Evolutionary conservation across 176 grass and related monocot species (phyloP).

Genomic region (Bothriochloa decipiens): DNA sequence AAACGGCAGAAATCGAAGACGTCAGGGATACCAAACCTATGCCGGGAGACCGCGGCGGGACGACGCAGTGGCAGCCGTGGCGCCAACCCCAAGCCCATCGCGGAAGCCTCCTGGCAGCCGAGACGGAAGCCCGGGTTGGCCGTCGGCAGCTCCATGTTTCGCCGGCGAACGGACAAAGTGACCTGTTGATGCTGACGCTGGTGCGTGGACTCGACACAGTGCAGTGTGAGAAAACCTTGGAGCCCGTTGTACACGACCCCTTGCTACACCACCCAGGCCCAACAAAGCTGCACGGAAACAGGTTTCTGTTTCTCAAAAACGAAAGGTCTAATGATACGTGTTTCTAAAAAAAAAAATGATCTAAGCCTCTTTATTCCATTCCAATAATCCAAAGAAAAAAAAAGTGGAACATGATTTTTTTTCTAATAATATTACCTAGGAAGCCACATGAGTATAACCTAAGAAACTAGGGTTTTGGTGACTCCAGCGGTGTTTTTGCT

Average conservation of each 20-base stretch:
- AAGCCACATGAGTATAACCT: no score
- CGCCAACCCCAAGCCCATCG: background rate
- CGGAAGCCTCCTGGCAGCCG: slow-evolving; percentile 15
- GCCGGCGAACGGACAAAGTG: background rate
- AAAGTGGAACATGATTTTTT: no score
- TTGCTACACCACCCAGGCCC: background rate
- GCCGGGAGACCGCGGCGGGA: slow-evolving; percentile 6
- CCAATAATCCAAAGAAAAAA: no score
- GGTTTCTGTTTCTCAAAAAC: no score
- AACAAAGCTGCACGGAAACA: background rate
- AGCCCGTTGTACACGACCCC: background rate
- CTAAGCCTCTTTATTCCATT: no score
- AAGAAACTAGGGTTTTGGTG: no score
- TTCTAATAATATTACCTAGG: no score
- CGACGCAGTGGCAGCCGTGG: background rate
- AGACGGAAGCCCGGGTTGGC: slow-evolving; percentile 28
- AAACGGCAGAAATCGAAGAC: background rate
- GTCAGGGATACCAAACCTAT: slow-evolving; percentile 29
- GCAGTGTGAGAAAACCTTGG: background rate
- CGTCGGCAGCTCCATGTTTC: slow-evolving; percentile 23
- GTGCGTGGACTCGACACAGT: background rate
- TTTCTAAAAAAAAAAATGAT: no score
- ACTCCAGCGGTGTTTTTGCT: no score
- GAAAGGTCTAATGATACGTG: no score
- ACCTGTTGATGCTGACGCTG: background rate